A percentile compares a stretch with the other conserved stretches of the same genome.
Evolutionary conservation across 345 rosid species (phyloP).

Genomic region (sweet orange (Citrus sinensis)): DNA sequence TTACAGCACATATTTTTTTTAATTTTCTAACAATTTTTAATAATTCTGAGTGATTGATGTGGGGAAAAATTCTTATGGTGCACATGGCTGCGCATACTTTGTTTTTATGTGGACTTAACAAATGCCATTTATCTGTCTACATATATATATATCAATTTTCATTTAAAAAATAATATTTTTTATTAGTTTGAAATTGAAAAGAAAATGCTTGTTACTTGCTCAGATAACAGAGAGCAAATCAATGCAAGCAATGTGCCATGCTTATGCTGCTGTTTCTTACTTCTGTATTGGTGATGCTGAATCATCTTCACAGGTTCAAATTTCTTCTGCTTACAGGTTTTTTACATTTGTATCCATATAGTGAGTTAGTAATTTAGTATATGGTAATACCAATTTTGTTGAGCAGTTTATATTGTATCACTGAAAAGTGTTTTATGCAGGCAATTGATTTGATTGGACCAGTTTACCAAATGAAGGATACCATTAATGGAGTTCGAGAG

Average conservation of each 20-base stretch:
- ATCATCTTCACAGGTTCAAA: constrained; percentile 77
- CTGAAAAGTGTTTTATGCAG: constrained; percentile 33
- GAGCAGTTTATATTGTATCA: background rate
- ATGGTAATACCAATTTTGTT: background rate
- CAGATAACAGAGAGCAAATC: constrained; percentile 90
- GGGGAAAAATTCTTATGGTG: background rate
- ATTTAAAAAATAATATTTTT: background rate
- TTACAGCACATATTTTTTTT: no score
- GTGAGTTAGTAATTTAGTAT: background rate
- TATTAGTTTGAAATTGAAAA: constrained; percentile 1
- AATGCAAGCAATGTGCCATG: constrained; percentile 86
- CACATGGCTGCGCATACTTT: no score
- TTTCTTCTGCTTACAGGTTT: constrained; percentile 1
- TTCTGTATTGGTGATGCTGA: constrained; percentile 92
- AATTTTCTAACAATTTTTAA: background rate
- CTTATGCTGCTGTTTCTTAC: constrained; percentile 93
- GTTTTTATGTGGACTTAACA: background rate
- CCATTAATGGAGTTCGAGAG: constrained; percentile 84
- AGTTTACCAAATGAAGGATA: constrained; percentile 66
- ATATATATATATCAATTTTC: background rate
- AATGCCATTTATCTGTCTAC: background rate
- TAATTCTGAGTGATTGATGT: background rate
- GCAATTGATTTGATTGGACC: constrained; percentile 96
- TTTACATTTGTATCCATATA: constrained; percentile 1
- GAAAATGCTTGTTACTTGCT: constrained; percentile 16